Conservation (phyloP, 208 protist genomes). For the Naegleria gruberi region DNA sequence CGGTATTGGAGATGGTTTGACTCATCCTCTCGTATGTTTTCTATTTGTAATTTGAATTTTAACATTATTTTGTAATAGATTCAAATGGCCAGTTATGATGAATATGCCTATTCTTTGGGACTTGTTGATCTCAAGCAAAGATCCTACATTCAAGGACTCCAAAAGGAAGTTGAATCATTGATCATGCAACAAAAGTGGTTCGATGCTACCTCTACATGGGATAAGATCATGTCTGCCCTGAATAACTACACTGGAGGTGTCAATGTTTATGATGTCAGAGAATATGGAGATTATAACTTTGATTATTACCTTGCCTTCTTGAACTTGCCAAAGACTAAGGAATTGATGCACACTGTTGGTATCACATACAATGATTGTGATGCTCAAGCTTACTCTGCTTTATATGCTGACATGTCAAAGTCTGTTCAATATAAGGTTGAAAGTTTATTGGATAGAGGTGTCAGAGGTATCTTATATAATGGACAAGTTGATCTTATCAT, state of each 20-base stretch:
- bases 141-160: neutral
- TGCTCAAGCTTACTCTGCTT: neutral
- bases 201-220: neutral
- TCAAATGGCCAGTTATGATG: neutral
- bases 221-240: neutral
- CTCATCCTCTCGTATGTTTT: neutral
- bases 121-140: neutral
- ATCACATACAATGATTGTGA: neutral
- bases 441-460: neutral
- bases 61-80: no score
- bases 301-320: neutral
- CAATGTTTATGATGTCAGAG: constrained; percentile 8
- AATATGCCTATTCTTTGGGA: neutral
- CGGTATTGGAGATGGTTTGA: neutral
- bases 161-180: neutral
- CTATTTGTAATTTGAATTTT: no score
- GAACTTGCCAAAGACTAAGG: neutral
- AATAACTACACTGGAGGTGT: neutral
- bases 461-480: neutral
- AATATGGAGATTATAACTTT: neutral
- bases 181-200: neutral
- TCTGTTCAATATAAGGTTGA: neutral
- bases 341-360: neutral
- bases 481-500: constrained; percentile 4
- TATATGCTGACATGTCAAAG: neutral